These are phyloP conservation scores for Kazachstania bromeliacearum DNA, from an alignment of 805 yeast species.

Conservation along the genomic window DNA sequence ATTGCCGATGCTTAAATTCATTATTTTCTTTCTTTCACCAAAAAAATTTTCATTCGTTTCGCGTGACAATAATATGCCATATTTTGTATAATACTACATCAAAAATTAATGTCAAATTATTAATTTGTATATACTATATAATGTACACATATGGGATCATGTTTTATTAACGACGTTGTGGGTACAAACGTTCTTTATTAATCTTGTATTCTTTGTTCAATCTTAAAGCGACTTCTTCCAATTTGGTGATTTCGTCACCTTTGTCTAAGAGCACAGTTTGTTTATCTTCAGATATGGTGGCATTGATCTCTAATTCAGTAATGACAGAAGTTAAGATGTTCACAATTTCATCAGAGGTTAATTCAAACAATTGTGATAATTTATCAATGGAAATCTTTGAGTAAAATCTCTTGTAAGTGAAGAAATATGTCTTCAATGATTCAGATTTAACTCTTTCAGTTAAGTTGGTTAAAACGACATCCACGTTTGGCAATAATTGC, in stretches of 20 bases:
- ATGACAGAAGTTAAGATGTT: constrained; percentile 68
- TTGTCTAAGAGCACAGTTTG: constrained; percentile 57
- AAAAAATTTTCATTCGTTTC: too few relatives aligned
- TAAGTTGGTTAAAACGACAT: constrained; percentile 59
- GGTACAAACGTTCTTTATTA: constrained; percentile 26
- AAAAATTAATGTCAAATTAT: not conserved
- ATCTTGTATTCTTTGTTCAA: constrained; percentile 38
- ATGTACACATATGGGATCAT: not conserved
- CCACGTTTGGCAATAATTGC: constrained; percentile 68
- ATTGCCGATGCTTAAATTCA: too few relatives aligned
- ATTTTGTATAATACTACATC: too few relatives aligned
- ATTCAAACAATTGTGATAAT: constrained; percentile 57
- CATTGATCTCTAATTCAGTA: constrained; percentile 70
- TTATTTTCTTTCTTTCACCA: too few relatives aligned
- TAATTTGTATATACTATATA: not conserved
- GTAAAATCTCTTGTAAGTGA: constrained; percentile 71
- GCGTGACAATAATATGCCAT: too few relatives aligned
- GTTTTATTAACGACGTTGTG: constrained; percentile 1
- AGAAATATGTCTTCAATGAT: constrained; percentile 86
- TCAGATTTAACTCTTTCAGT: constrained; percentile 73
- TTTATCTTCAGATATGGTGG: constrained; percentile 48
- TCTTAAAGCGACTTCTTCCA: constrained; percentile 80
- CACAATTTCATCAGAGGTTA: constrained; percentile 45
- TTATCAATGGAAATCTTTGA: constrained; percentile 61
- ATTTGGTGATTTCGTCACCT: constrained; percentile 70